Base-by-base conservation (phyloP, 2,329 filamentous ascomycete genomes). In the Magnaporthales sp. region DNA sequence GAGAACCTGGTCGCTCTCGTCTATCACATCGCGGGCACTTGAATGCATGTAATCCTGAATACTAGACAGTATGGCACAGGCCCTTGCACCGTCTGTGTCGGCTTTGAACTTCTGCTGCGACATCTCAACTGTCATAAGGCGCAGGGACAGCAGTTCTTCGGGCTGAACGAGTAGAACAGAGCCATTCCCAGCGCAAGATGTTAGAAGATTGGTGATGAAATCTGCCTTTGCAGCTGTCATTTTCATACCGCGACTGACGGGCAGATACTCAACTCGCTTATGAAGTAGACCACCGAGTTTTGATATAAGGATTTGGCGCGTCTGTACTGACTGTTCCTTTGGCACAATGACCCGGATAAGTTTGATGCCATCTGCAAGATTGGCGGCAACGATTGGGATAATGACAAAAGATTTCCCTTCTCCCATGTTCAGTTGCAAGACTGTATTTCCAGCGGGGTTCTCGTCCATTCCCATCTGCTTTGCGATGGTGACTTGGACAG, bases 361-460 rank as follows among this genome's bases (percentile, higher is more conserved):
- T 3, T 74, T 79, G 0, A 74, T 71, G 0, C 78, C 77, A 62
- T 90, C 77, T 0, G 85, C 84, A 0, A 90, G 73, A 0, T 78
- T 75, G 0, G 83, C 75, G 0, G 84, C 84, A 0, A 89, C 83
- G 46, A 90, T 87, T 0, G 89, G 89, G 0, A 89, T 80, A 63
- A 93, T 91, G 1, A 91, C 84, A 0, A 88, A 89, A 0, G 87
- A 87, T 69, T 91, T 91, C 0, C 89, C 89, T 71, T 89, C 83
- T 0, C 89, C 89, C 88, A 91, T 91, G 68, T 90, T 90, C 1
- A 91, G 74, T 70, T 90, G 87, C 77, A 90, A 82, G 0, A 88
- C 82, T 0, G 80, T 73, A 69, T 88, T 90, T 0, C 71, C 72
- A 0, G 72, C 70, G 0, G n/a, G 2, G 51, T n/a, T 24, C 51